phyloP scores from a whole-genome alignment of 1,284 basidiomycete genomes.

The Taiwanofungus camphoratus region DNA sequence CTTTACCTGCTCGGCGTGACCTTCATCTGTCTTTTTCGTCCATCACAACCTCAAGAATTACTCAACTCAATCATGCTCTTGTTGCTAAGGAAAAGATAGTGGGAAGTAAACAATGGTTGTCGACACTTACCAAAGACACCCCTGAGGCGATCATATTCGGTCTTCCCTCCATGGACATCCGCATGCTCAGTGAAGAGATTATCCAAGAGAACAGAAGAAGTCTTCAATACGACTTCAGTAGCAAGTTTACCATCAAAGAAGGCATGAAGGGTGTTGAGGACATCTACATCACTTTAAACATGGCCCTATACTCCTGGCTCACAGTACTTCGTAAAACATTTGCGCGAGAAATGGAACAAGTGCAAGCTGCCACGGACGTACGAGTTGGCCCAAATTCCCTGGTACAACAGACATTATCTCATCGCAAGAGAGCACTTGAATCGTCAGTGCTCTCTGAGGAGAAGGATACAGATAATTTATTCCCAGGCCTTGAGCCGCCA shows the following conservation, averaged over 20 bases:
- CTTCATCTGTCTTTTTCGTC: constrained; percentile 65
- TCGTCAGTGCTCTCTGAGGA: constrained; percentile 1
- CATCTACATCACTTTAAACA: constrained; percentile 78
- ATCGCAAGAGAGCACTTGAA: constrained; percentile 22
- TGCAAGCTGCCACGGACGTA: constrained; percentile 50
- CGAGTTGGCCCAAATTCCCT: constrained; percentile 23
- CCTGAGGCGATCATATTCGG: constrained; percentile 69
- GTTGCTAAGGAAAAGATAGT: constrained; percentile 33
- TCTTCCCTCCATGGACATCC: constrained; percentile 72
- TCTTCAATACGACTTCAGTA: constrained; percentile 69
- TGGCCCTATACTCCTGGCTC: constrained; percentile 75
- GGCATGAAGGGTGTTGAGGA: constrained; percentile 55
- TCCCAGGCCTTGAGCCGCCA: background rate
- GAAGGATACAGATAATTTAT: constrained; percentile 3
- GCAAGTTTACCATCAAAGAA: constrained; percentile 52
- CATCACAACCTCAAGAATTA: constrained; percentile 69
- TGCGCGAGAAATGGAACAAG: constrained; percentile 69
- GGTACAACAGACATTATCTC: constrained; percentile 10
- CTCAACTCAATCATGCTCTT: constrained; percentile 45
- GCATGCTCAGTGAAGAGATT: constrained; percentile 65
- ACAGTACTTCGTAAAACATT: constrained; percentile 69
- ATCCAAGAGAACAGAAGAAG: constrained; percentile 32
- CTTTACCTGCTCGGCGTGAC: constrained; percentile 48
- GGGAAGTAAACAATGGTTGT: constrained; percentile 50
- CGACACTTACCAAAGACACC: constrained; percentile 48